A percentile compares a stretch with the other conserved stretches of the same genome.
phyloP scores from a whole-genome alignment of 2,329 filamentous ascomycete species.

The Chalaropsis ovoidea region DNA sequence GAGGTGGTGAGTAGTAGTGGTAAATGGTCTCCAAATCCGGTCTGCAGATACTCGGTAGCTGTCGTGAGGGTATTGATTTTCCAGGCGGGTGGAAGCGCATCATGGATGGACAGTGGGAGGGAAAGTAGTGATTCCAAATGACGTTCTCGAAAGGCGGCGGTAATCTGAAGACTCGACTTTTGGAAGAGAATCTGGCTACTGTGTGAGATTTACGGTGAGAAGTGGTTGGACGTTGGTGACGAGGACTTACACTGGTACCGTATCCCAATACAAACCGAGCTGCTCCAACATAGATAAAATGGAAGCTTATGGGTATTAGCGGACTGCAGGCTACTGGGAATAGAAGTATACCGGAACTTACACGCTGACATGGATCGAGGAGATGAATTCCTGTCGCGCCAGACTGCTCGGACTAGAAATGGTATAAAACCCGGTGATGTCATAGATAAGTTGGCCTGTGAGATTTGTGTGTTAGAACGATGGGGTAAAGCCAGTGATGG shows the following conservation, averaged over 20 bases:
- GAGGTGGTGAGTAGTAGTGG: constrained; percentile 36
- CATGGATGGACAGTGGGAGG: constrained; percentile 41
- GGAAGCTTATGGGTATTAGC: constrained; percentile 13
- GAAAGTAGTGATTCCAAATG: constrained; percentile 42
- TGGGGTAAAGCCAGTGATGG: background rate
- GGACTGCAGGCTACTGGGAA: background rate
- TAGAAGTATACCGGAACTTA: background rate
- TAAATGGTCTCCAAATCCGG: constrained; percentile 46
- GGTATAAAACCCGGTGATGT: constrained; percentile 13
- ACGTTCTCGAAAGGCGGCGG: constrained; percentile 40
- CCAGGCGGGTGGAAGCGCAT: constrained; percentile 41
- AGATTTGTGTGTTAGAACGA: background rate
- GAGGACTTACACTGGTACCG: constrained; percentile 30
- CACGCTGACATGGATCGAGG: constrained; percentile 1
- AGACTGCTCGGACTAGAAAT: background rate
- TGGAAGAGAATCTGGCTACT: background rate
- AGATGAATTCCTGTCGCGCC: background rate
- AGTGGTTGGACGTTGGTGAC: background rate
- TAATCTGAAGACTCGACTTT: constrained; percentile 37
- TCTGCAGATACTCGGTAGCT: constrained; percentile 43
- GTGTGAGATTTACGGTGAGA: background rate
- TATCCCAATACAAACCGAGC: constrained; percentile 32
- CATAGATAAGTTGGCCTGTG: constrained; percentile 17
- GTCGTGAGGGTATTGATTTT: constrained; percentile 45
- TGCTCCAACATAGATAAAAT: constrained; percentile 31